A percentile compares a stretch with the other conserved stretches of the same genome.
phyloP scores from a whole-genome alignment of 2,329 filamentous ascomycete species.

The Aureobasidium sp. region DNA sequence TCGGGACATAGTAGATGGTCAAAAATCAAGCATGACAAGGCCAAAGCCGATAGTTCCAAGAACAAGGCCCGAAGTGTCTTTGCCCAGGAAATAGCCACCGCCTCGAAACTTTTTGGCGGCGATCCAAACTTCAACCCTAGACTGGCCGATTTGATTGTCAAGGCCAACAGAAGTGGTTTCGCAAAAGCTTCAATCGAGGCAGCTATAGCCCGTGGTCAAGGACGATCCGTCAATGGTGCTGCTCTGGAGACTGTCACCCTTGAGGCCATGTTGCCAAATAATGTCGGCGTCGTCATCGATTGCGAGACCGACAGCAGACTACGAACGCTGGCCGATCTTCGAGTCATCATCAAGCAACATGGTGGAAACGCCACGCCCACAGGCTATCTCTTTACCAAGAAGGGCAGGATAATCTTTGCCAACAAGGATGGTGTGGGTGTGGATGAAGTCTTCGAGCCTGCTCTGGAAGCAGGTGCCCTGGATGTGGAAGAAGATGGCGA shows the following conservation, averaged over 20 bases:
- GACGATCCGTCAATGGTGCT: conserved; percentile 64
- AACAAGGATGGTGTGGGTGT: conserved; percentile 46
- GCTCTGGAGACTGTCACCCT: conserved; percentile 69
- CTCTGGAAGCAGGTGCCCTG: conserved; percentile 74
- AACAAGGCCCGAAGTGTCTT: conserved; percentile 60
- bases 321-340: conserved; percentile 64
- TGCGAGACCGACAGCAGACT: conserved; percentile 75
- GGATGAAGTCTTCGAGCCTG: conserved; percentile 68
- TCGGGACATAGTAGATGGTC: conserved; percentile 91
- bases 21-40: conserved; percentile 93
- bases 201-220: conserved; percentile 82
- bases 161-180: conserved; percentile 77
- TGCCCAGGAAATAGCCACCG: conserved; percentile 63
- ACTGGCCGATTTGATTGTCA: conserved; percentile 61
- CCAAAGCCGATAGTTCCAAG: conserved; percentile 72
- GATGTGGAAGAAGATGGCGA: conserved; percentile 61
- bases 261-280: conserved; percentile 71
- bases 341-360: conserved; percentile 59
- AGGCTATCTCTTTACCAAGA: conserved; percentile 75
- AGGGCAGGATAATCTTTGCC: conserved; percentile 65
- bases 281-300: conserved; percentile 70
- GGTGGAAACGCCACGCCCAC: conserved; percentile 65
- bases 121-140: conserved; percentile 67
- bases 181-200: conserved; percentile 77
- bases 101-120: conserved; percentile 70